Base-by-base conservation (phyloP, 345 rosid species). In the Eucalyptus paniculata region DNA sequence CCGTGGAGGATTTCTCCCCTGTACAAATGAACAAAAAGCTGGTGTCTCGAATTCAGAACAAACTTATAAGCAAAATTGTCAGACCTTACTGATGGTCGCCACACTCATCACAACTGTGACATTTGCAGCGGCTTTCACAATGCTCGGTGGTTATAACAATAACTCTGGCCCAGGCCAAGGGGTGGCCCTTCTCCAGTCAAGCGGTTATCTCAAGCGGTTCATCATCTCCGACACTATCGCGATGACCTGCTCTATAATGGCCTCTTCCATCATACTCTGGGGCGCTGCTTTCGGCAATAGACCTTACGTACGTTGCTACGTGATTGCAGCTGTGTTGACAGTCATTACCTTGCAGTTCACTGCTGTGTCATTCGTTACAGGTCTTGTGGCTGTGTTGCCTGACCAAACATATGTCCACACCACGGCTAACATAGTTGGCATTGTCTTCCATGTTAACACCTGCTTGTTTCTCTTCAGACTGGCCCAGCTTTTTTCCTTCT, bases 301-400 rank as follows among this genome's bases (percentile, higher is more conserved):
- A 51, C 53, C 56, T 16, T 15, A 28, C 1, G 87, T 47, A 0
- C 2, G 1, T 26, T 86, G 34, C 7, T 86, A 86, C 58, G 50
- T 44, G 56, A 45, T 1, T 26, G 53, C 87, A 4, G 49, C 37
- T n/a, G 58, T 28, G n/a, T 58, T 86, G 34, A 62, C 69, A 12
- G 0, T 15, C 58, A 47, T 86, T 0, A 9, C 87, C 0, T 1
- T 86, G n/a, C 87, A 18, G 5, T 86, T 0, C 0, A 86, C 87
- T 47, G 54, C 87, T 47, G 0, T 32, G 23, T 17, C 87, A 17
- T 86, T 44, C 69, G 12, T 0, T 28, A 60, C 32, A 0, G 34
- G 69, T 60, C 69, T 60, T 1, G 3, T 60, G 16, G 69, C 69
- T 60, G 17, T 60, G 32, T 62, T 62, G 1, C 69, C 69, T 62